Conservation (phyloP, 2,329 filamentous ascomycete species). For the Ophiocordyceps camponoti-leonardi region DNA sequence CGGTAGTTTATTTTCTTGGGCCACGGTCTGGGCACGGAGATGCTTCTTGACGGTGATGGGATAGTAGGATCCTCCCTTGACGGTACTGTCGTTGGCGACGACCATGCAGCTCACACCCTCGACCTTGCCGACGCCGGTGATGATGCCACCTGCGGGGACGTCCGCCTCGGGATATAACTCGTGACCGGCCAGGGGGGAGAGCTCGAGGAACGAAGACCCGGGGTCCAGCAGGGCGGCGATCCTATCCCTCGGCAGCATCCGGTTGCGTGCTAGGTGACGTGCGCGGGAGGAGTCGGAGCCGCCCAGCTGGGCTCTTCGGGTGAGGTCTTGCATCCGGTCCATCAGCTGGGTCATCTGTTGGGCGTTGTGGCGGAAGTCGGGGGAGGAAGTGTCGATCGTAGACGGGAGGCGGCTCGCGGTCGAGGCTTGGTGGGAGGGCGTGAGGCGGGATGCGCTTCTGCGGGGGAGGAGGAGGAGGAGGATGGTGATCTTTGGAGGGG, state of each 20-base stretch:
- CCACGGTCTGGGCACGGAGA: constrained; percentile 76
- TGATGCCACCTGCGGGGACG: constrained; percentile 76
- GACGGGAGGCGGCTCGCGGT: constrained; percentile 69
- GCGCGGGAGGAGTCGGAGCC: constrained; percentile 68
- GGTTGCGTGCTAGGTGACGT: constrained; percentile 74
- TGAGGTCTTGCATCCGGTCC: constrained; percentile 49
- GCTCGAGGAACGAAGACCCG: constrained; percentile 77
- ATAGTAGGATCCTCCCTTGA: constrained; percentile 95
- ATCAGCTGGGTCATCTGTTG: constrained; percentile 60
- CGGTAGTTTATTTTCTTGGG: constrained; percentile 67
- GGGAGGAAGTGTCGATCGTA: constrained; percentile 57
- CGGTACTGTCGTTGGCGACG: constrained; percentile 89
- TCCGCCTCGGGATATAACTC: constrained; percentile 76
- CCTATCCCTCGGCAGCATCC: constrained; percentile 87
- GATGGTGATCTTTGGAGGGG: too few species aligned
- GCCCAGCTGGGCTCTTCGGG: constrained; percentile 54
- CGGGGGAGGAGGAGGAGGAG: too few species aligned
- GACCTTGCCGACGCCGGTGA: constrained; percentile 80
- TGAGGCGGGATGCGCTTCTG: constrained; percentile 29
- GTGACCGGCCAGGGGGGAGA: constrained; percentile 82
- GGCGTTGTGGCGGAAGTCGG: constrained; percentile 69
- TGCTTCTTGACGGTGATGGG: constrained; percentile 98
- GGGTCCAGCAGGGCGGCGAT: constrained; percentile 77
- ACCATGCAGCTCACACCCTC: constrained; percentile 86
- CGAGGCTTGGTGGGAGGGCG: constrained; percentile 62